Evolutionary conservation across 1,139 yeast species (phyloP).

Genomic region (Saccharomyces hybrid): DNA sequence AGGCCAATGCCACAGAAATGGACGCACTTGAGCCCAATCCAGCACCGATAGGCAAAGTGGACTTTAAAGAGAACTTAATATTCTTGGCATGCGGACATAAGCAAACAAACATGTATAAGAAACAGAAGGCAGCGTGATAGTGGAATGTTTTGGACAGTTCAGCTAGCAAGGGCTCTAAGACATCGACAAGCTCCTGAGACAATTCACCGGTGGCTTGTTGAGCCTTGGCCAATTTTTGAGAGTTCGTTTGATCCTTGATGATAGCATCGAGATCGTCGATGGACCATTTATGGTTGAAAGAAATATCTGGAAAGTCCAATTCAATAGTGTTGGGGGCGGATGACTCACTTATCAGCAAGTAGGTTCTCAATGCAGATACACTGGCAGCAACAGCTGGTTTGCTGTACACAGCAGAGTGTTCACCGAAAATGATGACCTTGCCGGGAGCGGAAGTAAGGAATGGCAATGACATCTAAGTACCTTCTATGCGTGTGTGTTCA

Average conservation of each 20-base stretch:
- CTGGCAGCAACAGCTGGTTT: slow-evolving; percentile 42
- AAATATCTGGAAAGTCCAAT: slow-evolving; percentile 79
- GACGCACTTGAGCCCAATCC: slow-evolving; percentile 96
- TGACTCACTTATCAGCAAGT: slow-evolving; percentile 50
- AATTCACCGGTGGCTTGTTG: slow-evolving; percentile 36
- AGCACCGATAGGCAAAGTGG: slow-evolving; percentile 92
- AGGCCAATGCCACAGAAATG: slow-evolving; percentile 73
- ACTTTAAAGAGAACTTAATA: slow-evolving; percentile 56
- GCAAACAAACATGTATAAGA: slow-evolving; percentile 64
- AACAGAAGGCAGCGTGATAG: slow-evolving; percentile 77
- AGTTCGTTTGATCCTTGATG: slow-evolving; percentile 3
- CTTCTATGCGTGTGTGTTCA: background rate
- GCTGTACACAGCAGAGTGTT: slow-evolving; percentile 91
- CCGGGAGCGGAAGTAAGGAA: slow-evolving; percentile 93
- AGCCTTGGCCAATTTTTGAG: slow-evolving; percentile 7
- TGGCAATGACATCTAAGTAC: slow-evolving; percentile 30
- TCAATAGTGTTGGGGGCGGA: slow-evolving; percentile 37
- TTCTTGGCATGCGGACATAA: slow-evolving; percentile 50
- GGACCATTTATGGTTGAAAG: slow-evolving; percentile 55
- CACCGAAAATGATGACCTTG: slow-evolving; percentile 91
- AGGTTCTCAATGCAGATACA: slow-evolving; percentile 47
- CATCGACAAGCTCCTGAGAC: slow-evolving; percentile 39
- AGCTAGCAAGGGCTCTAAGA: slow-evolving; percentile 31
- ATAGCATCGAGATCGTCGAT: slow-evolving; percentile 11
- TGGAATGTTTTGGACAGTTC: slow-evolving; percentile 51